These are phyloP conservation scores for Chrysanthemum makinoi DNA, from an alignment of 129 eudicot species.

Conservation along the genomic window DNA sequence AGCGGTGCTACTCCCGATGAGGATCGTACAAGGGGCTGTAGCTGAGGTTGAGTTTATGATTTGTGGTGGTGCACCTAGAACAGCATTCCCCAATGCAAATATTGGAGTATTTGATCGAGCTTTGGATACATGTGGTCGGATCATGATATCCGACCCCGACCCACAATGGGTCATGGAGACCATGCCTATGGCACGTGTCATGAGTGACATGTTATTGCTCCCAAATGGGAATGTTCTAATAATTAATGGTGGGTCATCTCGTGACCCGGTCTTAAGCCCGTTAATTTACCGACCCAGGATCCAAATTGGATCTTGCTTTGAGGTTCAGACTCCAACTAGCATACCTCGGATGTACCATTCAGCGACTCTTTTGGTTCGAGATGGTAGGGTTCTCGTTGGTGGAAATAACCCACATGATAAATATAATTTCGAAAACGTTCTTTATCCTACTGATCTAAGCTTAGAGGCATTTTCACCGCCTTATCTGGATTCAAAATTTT, in stretches of 20 bases:
- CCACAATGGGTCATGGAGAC: constrained; percentile 64
- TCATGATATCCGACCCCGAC: constrained; percentile 49
- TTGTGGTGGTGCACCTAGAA: constrained; percentile 69
- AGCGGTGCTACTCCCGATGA: constrained; percentile 61
- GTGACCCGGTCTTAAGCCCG: constrained; percentile 41
- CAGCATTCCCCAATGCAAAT: constrained; percentile 30
- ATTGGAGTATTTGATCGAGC: constrained; percentile 42
- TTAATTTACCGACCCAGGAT: neutral
- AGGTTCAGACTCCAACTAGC: constrained; percentile 30
- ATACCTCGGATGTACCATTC: constrained; percentile 70
- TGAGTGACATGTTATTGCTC: constrained; percentile 66
- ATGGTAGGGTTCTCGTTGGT: constrained; percentile 54
- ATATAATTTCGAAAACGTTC: constrained; percentile 43
- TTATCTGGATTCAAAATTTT: constrained; percentile 34
- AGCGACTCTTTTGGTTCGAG: constrained; percentile 47
- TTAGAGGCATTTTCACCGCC: constrained; percentile 71
- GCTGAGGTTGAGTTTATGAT: constrained; percentile 48
- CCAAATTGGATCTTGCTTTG: constrained; percentile 32
- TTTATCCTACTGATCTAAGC: constrained; percentile 61
- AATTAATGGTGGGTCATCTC: constrained; percentile 49
- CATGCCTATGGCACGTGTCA: constrained; percentile 66
- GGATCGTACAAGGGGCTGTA: constrained; percentile 24
- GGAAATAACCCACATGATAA: constrained; percentile 61
- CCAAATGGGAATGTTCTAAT: constrained; percentile 54
- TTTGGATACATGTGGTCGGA: constrained; percentile 51